A percentile compares a stretch with the other conserved stretches of the same genome.
These are phyloP conservation scores for Xylariomycetidae sp. DNA, from an alignment of 2,329 filamentous ascomycete species.

Conservation along the genomic window DNA sequence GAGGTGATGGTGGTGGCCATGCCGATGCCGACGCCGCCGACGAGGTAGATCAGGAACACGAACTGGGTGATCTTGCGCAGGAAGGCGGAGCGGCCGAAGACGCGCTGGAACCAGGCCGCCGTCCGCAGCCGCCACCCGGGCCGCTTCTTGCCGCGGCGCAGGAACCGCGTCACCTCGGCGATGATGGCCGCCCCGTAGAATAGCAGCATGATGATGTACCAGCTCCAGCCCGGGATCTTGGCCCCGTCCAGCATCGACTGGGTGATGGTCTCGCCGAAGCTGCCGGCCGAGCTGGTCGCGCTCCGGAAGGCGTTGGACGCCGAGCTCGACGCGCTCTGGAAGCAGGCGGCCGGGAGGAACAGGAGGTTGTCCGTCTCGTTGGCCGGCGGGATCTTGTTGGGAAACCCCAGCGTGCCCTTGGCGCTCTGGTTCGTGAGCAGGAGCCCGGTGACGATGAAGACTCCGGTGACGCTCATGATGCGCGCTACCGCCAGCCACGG, in stretches of 20 bases:
- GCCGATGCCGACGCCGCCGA: constrained; percentile 18
- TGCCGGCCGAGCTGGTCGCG: too few relatives aligned
- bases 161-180: constrained; percentile 16
- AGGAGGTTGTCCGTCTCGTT: too few relatives aligned
- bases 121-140: constrained; percentile 13
- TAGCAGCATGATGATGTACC: constrained; percentile 18
- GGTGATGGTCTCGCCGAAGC: too few relatives aligned
- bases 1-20: background rate
- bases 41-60: constrained; percentile 16
- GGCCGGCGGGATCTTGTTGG: too few relatives aligned
- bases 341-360: too few relatives aligned
- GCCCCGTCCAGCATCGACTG: too few relatives aligned
- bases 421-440: too few relatives aligned
- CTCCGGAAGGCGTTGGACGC: too few relatives aligned
- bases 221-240: constrained; percentile 21
- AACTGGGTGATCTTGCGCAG: constrained; percentile 6
- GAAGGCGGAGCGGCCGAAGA: constrained; percentile 4
- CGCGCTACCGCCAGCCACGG: background rate
- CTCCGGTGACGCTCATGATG: too few relatives aligned
- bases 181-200: constrained; percentile 19
- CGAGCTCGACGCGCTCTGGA: too few relatives aligned
- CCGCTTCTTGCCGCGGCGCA: constrained; percentile 13
- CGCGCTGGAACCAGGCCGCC: constrained; percentile 4
- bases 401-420: too few relatives aligned
- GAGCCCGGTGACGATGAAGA: too few relatives aligned